Percentiles rank a stretch among this genome's conserved stretches.
Evolutionary conservation across 1,284 basidiomycete species (phyloP).

Genomic region (Macrocystidia cucumis): DNA sequence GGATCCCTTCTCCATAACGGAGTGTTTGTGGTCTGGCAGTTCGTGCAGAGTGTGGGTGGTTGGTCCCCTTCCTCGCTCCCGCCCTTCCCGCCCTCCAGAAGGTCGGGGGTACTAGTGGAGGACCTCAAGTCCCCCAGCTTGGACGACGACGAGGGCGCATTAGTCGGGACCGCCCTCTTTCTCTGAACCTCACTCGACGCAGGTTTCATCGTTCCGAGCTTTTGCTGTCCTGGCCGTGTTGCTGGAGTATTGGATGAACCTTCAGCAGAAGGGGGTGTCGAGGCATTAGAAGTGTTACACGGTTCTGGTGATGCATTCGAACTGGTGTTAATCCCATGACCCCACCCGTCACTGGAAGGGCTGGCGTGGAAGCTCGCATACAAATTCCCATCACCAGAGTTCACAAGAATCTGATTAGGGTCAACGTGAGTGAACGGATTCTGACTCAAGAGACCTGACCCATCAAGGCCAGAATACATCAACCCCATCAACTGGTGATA

Average conservation of each 20-base stretch:
- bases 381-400: slow-evolving; percentile 22
- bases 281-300: slow-evolving; percentile 55
- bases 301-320: slow-evolving; percentile 74
- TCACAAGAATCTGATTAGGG: slow-evolving; percentile 73
- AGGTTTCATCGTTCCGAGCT: slow-evolving; percentile 12
- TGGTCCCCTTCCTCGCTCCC: slow-evolving; percentile 60
- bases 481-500: slow-evolving; percentile 59
- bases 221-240: slow-evolving; percentile 13
- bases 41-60: slow-evolving; percentile 81
- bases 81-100: slow-evolving; percentile 28
- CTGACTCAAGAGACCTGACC: slow-evolving; percentile 26
- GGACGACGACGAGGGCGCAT: slow-evolving; percentile 21
- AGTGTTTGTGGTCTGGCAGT: slow-evolving; percentile 94
- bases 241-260: too few relatives aligned
- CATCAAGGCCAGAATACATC: slow-evolving; percentile 47
- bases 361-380: slow-evolving; percentile 53
- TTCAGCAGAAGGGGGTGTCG: slow-evolving; percentile 61
- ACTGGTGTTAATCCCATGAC: slow-evolving; percentile 54
- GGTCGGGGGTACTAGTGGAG: slow-evolving; percentile 49
- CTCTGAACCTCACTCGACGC: slow-evolving; percentile 24
- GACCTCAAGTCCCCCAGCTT: slow-evolving; percentile 30
- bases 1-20: slow-evolving; percentile 94
- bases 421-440: slow-evolving; percentile 79
- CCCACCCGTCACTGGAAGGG: slow-evolving; percentile 77
- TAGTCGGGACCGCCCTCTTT: slow-evolving; percentile 39